A percentile compares a stretch with the other conserved stretches of the same genome.
Conservation (phyloP, 768 basidiomycete species). For the Amanita rubescens region DNA sequence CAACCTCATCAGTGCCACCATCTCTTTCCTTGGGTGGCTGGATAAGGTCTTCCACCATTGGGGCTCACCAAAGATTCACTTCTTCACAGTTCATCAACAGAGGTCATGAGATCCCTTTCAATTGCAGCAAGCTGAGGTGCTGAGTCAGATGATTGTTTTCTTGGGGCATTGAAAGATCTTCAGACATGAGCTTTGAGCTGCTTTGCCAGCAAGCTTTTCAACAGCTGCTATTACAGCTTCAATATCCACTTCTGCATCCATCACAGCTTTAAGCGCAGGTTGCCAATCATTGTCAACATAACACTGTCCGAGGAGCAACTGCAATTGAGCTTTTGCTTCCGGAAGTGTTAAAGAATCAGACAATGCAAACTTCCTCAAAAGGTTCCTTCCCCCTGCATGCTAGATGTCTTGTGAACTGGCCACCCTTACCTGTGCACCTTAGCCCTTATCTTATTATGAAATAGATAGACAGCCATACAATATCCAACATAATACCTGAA, state of each 20-base stretch:
- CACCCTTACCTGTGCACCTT: too few species aligned
- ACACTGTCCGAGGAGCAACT: neutral
- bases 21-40: neutral
- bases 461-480: too few species aligned
- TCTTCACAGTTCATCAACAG: neutral
- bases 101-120: neutral
- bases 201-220: neutral
- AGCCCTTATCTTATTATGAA: too few species aligned
- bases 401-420: too few species aligned
- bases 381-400: too few species aligned
- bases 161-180: too few species aligned
- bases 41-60: constrained; percentile 1
- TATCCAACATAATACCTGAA: too few species aligned
- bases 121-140: neutral
- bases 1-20: neutral
- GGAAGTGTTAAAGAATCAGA: too few species aligned
- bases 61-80: neutral
- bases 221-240: neutral
- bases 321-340: too few species aligned
- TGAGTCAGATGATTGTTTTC: neutral
- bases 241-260: neutral
- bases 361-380: too few species aligned
- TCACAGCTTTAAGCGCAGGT: neutral
- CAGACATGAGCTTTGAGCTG: too few species aligned
- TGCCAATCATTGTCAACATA: neutral